Percentiles rank a stretch among this genome's conserved stretches.
Conservation (phyloP, 768 basidiomycete species). For the Mycena floridula region DNA sequence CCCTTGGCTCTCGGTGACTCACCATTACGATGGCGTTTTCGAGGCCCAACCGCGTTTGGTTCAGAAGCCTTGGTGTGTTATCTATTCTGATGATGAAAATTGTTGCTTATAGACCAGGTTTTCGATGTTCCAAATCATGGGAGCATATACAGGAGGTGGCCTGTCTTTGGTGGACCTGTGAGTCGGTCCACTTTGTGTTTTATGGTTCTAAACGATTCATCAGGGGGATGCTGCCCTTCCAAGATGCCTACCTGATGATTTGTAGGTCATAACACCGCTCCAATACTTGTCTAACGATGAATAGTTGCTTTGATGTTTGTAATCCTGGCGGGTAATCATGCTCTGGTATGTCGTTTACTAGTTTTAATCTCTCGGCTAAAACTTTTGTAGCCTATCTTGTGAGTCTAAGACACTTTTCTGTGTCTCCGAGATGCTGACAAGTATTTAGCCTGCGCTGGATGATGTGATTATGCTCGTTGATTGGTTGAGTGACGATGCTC, state of each 20-base stretch:
- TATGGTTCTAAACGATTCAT: too few species aligned
- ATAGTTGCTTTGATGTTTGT: slow-evolving; percentile 49
- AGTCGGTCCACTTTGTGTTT: background rate
- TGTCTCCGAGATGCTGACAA: background rate
- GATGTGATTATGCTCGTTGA: slow-evolving; percentile 33
- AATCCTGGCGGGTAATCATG: slow-evolving; percentile 76
- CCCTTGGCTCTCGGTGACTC: slow-evolving; percentile 48
- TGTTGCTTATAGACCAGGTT: too few species aligned
- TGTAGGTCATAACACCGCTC: slow-evolving; percentile 21
- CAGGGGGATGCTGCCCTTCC: slow-evolving; percentile 74
- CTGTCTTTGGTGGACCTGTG: slow-evolving; percentile 54
- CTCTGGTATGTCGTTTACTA: slow-evolving; percentile 41
- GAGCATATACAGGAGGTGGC: slow-evolving; percentile 60
- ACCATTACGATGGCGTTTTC: slow-evolving; percentile 43
- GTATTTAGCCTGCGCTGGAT: slow-evolving; percentile 45
- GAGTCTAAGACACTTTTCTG: slow-evolving; percentile 15
- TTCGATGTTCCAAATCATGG: slow-evolving; percentile 32
- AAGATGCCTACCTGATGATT: slow-evolving; percentile 59
- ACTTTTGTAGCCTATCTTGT: slow-evolving; percentile 51
- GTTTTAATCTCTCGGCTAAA: background rate
- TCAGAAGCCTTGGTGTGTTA: slow-evolving; percentile 56
- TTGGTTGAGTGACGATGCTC: background rate
- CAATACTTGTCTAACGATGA: background rate
- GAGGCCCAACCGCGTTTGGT: slow-evolving; percentile 42
- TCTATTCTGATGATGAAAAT: too few species aligned